phyloP scores from a whole-genome alignment of 2,329 filamentous ascomycete genomes.

The Microthyrium microscopicum region DNA sequence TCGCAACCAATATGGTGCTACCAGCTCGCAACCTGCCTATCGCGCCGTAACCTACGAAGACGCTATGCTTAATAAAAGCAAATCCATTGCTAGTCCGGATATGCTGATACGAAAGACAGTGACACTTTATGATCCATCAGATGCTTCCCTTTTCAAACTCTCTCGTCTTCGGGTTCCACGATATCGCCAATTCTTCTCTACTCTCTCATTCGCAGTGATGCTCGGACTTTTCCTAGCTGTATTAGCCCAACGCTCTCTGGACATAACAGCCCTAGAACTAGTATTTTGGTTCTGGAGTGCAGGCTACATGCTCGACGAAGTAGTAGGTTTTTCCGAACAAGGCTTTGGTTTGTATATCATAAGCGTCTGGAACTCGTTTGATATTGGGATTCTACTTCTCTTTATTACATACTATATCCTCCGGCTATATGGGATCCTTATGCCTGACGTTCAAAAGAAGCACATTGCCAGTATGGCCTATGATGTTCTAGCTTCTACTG shows the following conservation, averaged over 20 bases:
- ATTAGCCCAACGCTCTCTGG: constrained; percentile 53
- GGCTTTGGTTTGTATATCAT: constrained; percentile 93
- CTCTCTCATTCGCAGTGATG: constrained; percentile 68
- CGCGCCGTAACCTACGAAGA: constrained; percentile 2
- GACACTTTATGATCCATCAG: constrained; percentile 73
- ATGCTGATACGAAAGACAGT: constrained; percentile 50
- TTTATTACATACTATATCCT: constrained; percentile 82
- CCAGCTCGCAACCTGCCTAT: constrained; percentile 4
- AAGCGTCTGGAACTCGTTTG: constrained; percentile 96
- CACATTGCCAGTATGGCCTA: constrained; percentile 73
- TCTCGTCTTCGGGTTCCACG: constrained; percentile 80
- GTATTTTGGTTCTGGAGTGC: constrained; percentile 97
- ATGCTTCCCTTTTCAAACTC: constrained; percentile 81
- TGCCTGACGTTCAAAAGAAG: constrained; percentile 52
- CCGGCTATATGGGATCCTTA: constrained; percentile 70
- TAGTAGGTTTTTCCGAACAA: constrained; percentile 92
- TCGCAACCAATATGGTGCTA: constrained; percentile 12
- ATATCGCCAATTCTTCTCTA: constrained; percentile 82
- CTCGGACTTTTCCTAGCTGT: constrained; percentile 77
- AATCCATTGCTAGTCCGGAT: constrained; percentile 2
- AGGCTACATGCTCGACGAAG: constrained; percentile 90
- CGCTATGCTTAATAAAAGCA: neutral
- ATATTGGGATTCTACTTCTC: constrained; percentile 72
- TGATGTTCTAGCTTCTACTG: constrained; percentile 83
- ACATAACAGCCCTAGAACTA: constrained; percentile 71